These are phyloP conservation scores for Solanum sitiens DNA, from an alignment of 257 asterid genomes.

Conservation along the genomic window DNA sequence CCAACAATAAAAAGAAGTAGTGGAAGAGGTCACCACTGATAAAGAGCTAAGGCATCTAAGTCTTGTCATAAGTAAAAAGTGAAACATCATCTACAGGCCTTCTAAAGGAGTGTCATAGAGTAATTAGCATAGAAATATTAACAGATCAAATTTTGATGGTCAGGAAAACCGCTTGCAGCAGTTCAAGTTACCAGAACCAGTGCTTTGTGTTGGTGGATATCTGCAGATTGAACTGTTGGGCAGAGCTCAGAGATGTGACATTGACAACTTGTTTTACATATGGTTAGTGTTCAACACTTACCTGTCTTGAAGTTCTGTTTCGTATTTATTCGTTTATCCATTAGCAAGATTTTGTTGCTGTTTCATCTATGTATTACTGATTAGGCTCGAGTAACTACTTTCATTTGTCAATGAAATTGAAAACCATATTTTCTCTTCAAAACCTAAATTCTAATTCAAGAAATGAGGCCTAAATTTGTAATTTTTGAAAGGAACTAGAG, in stretches of 20 bases:
- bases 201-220: conserved; percentile 66
- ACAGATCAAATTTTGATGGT: not conserved
- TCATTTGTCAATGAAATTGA: not conserved
- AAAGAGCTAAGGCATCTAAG: not conserved
- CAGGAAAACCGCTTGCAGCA: conserved; percentile 77
- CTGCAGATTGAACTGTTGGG: conserved; percentile 67
- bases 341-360: not conserved
- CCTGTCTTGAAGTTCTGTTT: not conserved
- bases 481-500: too few species aligned
- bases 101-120: not conserved
- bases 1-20: not conserved
- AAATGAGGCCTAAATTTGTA: not conserved
- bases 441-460: not conserved
- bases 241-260: conserved; percentile 53
- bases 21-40: not conserved
- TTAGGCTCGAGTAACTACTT: not conserved
- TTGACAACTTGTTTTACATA: conserved; percentile 55
- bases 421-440: not conserved
- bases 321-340: not conserved
- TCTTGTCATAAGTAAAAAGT: not conserved
- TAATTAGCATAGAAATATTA: not conserved
- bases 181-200: conserved; percentile 71
- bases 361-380: not conserved
- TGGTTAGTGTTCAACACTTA: conserved; percentile 33
- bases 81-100: not conserved